Evolutionary conservation across 1,284 basidiomycete species (phyloP).

Genomic region (Marasmius sp.): DNA sequence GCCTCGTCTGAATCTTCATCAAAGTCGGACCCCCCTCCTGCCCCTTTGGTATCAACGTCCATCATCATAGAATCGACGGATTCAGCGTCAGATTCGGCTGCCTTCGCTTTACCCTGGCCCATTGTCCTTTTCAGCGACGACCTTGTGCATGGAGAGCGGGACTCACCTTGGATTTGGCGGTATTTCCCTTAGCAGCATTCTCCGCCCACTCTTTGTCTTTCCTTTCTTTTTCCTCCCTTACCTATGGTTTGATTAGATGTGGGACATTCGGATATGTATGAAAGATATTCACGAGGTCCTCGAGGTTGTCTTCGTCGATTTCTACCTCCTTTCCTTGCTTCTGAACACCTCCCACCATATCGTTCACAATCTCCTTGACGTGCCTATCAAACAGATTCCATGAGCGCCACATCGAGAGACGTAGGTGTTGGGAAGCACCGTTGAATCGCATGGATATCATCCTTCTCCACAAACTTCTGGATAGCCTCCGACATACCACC

Average conservation of each 20-base stretch:
- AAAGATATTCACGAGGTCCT: conserved; percentile 58
- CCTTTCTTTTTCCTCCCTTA: conserved; percentile 64
- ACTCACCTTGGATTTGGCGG: conserved; percentile 40
- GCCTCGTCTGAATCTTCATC: conserved; percentile 49
- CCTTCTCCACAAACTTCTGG: conserved; percentile 92
- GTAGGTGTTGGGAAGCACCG: conserved; percentile 43
- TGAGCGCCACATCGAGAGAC: not conserved
- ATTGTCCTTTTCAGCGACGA: conserved; percentile 11
- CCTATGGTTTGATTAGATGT: conserved; percentile 34
- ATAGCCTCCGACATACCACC: conserved; percentile 89
- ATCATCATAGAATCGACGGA: conserved; percentile 84
- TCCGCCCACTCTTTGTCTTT: conserved; percentile 63
- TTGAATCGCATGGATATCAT: conserved; percentile 88
- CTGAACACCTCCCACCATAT: conserved; percentile 65
- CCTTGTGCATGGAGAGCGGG: conserved; percentile 7
- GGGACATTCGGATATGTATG: not conserved
- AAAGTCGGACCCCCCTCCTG: conserved; percentile 46
- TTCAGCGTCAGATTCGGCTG: conserved; percentile 45
- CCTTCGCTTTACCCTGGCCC: conserved; percentile 54
- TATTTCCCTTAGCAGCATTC: conserved; percentile 35
- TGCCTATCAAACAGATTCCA: conserved; percentile 49
- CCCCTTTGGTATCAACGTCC: conserved; percentile 50
- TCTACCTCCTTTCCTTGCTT: conserved; percentile 47
- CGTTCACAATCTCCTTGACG: conserved; percentile 61
- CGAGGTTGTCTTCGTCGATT: conserved; percentile 73